Percentiles rank a stretch among this genome's conserved stretches.
phyloP scores from a whole-genome alignment of 257 asterid genomes.

The Primulina eburnea region DNA sequence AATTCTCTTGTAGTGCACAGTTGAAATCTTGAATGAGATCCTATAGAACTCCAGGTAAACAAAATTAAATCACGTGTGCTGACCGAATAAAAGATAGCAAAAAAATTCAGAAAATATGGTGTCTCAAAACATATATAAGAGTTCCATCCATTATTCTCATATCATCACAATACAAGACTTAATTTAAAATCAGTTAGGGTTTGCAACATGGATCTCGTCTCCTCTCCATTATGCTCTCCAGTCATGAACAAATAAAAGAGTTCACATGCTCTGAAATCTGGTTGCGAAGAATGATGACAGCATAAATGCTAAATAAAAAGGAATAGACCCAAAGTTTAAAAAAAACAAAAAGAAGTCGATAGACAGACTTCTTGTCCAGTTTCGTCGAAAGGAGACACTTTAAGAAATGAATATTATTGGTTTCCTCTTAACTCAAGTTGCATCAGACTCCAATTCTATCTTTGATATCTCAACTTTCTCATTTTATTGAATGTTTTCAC shows the following conservation, averaged over 20 bases:
- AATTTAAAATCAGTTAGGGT: background rate
- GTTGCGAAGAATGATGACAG: background rate
- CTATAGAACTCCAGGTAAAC: conserved; percentile 35
- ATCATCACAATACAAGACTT: background rate
- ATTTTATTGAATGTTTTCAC: background rate
- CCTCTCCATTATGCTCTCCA: background rate
- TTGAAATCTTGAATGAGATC: conserved; percentile 93
- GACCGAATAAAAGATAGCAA: conserved; percentile 5
- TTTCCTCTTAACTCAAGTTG: background rate
- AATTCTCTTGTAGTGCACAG: conserved; percentile 94
- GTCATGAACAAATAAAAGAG: background rate
- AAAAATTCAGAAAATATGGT: background rate
- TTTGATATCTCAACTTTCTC: background rate
- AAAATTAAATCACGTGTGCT: conserved; percentile 22
- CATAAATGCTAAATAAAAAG: background rate
- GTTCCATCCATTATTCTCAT: background rate
- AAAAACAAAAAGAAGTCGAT: background rate
- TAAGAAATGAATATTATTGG: background rate
- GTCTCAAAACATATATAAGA: background rate
- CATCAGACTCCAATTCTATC: background rate
- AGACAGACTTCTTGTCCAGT: background rate
- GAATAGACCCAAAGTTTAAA: background rate
- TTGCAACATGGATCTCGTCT: background rate
- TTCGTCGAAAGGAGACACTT: too few species aligned
- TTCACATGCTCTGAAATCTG: background rate